Percentiles rank a stretch among this genome's conserved stretches.
These are phyloP conservation scores for Salix arbutifolia DNA, from an alignment of 345 rosid genomes.

Conservation along the genomic window DNA sequence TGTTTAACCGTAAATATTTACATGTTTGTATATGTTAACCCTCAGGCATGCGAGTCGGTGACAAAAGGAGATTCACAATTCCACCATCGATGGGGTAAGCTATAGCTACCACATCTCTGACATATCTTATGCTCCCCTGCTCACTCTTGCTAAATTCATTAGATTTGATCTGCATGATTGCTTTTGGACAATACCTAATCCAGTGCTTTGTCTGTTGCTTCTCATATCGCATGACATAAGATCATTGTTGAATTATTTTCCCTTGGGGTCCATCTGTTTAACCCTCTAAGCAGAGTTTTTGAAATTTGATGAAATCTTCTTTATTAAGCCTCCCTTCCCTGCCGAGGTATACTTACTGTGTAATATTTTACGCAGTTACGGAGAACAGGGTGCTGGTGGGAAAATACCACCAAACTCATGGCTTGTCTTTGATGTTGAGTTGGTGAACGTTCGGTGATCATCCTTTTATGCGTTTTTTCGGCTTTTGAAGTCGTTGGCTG, in stretches of 20 bases:
- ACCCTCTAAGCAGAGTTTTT: not conserved
- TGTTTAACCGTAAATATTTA: not conserved
- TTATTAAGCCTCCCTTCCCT: not conserved
- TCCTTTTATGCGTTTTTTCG: not conserved
- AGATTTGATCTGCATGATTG: not conserved
- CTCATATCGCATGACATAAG: not conserved
- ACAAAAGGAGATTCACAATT: slow-evolving; percentile 65
- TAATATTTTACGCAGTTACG: slow-evolving; percentile 38
- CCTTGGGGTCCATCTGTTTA: not conserved
- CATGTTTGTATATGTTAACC: not conserved
- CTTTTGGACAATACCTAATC: not conserved
- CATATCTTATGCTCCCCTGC: not conserved
- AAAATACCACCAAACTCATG: slow-evolving; percentile 66
- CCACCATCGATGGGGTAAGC: slow-evolving; percentile 82
- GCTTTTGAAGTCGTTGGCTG: not conserved
- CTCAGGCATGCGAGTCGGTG: slow-evolving; percentile 83
- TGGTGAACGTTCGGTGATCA: slow-evolving; percentile 48
- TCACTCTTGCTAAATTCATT: not conserved
- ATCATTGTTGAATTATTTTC: not conserved
- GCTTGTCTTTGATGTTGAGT: slow-evolving; percentile 68
- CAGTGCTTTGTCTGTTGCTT: not conserved
- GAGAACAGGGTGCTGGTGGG: slow-evolving; percentile 37
- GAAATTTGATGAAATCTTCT: not conserved
- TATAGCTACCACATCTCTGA: not conserved
- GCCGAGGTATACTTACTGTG: not conserved